Conservation (phyloP, 2,329 filamentous ascomycete species). For the Huntiella abstrusa region DNA sequence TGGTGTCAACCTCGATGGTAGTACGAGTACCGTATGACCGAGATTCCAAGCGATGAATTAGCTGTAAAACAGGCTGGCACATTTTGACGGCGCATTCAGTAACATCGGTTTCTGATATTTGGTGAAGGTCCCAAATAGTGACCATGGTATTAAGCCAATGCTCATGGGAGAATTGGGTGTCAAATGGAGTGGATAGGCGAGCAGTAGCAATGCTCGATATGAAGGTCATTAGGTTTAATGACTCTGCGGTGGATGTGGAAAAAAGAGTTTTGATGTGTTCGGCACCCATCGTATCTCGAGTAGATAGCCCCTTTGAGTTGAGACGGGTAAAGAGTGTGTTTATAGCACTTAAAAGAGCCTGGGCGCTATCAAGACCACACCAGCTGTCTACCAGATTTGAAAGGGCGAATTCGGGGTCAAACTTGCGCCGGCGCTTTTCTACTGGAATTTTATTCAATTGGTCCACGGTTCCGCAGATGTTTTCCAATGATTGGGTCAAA, state of each 20-base stretch:
- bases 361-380: conserved; percentile 27
- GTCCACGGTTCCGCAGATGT: conserved; percentile 23
- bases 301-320: conserved; percentile 19
- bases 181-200: neutral
- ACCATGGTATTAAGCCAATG: conserved; percentile 29
- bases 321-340: conserved; percentile 28
- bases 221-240: conserved; percentile 25
- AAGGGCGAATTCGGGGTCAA: conserved; percentile 19
- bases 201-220: conserved; percentile 21
- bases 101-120: conserved; percentile 29
- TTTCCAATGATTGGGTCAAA: conserved; percentile 45
- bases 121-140: conserved; percentile 33
- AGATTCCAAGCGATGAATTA: conserved; percentile 15
- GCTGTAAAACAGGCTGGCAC: conserved; percentile 20
- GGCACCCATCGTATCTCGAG: conserved; percentile 31
- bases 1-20: conserved; percentile 1
- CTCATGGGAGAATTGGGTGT: conserved; percentile 14
- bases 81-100: conserved; percentile 29
- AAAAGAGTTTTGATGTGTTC: conserved; percentile 41
- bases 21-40: neutral
- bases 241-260: conserved; percentile 28
- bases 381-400: conserved; percentile 19
- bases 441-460: no score
- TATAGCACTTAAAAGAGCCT: conserved; percentile 29
- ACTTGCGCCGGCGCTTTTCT: conserved; percentile 12